These are phyloP conservation scores for Fusarium burgessii DNA, from an alignment of 2,329 filamentous ascomycete species.

Conservation along the genomic window DNA sequence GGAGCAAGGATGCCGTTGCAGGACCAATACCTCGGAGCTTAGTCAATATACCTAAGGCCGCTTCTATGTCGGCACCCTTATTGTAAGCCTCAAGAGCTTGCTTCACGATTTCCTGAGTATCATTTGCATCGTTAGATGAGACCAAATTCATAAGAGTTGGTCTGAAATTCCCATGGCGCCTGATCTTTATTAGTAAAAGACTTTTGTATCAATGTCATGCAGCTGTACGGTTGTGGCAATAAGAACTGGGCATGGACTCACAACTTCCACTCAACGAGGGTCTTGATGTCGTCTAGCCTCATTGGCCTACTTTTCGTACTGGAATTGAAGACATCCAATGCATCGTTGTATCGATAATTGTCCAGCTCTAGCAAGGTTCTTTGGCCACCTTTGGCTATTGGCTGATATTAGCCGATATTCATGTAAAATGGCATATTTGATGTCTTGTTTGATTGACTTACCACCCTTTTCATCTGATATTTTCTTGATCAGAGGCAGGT, in stretches of 20 bases:
- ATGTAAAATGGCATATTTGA: not conserved
- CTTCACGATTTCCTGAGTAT: slow-evolving; percentile 62
- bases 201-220: not conserved
- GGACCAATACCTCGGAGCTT: slow-evolving; percentile 81
- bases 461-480: slow-evolving; percentile 61
- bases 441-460: slow-evolving; percentile 45
- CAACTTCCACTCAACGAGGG: slow-evolving; percentile 78
- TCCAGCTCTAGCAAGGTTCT: slow-evolving; percentile 69
- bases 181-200: slow-evolving; percentile 42
- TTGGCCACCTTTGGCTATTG: slow-evolving; percentile 61
- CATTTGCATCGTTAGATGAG: slow-evolving; percentile 67
- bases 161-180: slow-evolving; percentile 72
- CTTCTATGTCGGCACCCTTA: slow-evolving; percentile 54
- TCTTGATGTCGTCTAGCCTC: slow-evolving; percentile 68
- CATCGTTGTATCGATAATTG: slow-evolving; percentile 67
- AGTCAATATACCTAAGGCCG: slow-evolving; percentile 66
- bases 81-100: slow-evolving; percentile 64
- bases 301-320: slow-evolving; percentile 56
- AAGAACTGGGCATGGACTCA: slow-evolving; percentile 54
- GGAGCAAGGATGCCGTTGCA: slow-evolving; percentile 80
- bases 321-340: slow-evolving; percentile 60
- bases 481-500: slow-evolving; percentile 55
- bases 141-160: slow-evolving; percentile 71
- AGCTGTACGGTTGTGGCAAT: not conserved
- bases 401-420: slow-evolving; percentile 11